Evolutionary conservation across 1,139 yeast genomes (phyloP).

Genomic region (Diutina neorugosa): DNA sequence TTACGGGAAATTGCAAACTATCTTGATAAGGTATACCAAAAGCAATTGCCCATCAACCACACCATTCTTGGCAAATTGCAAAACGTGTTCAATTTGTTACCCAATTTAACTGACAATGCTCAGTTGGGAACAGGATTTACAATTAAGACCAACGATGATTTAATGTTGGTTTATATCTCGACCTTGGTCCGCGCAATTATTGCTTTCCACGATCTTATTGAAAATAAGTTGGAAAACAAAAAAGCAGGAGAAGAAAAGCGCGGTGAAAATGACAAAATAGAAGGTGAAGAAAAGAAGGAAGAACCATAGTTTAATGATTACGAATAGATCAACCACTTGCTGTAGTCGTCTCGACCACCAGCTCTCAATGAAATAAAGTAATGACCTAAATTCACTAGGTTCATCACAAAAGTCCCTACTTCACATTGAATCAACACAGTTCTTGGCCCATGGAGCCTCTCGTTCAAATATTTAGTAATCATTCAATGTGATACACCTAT

Average conservation of each 20-base stretch:
- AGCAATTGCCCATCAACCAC: conserved; percentile 78
- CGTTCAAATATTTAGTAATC: no score
- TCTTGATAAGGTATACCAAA: conserved; percentile 60
- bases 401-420: no score
- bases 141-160: conserved; percentile 86
- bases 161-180: conserved; percentile 86
- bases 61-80: conserved; percentile 85
- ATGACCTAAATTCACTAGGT: no score
- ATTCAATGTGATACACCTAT: no score
- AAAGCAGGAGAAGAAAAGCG: conserved; percentile 12
- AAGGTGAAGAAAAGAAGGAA: not conserved
- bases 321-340: not conserved
- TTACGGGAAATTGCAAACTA: conserved; percentile 70
- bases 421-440: no score
- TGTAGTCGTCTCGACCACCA: no score
- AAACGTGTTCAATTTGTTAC: conserved; percentile 86
- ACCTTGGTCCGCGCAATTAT: conserved; percentile 88
- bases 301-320: not conserved
- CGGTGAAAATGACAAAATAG: not conserved
- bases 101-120: conserved; percentile 43
- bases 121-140: conserved; percentile 74
- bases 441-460: no score
- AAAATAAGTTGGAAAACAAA: conserved; percentile 82
- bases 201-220: conserved; percentile 94
- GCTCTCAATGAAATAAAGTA: no score